Percentiles rank a stretch among this genome's conserved stretches.
phyloP scores from a whole-genome alignment of 2,329 filamentous ascomycete genomes.

The Clarireedia monteithiana region DNA sequence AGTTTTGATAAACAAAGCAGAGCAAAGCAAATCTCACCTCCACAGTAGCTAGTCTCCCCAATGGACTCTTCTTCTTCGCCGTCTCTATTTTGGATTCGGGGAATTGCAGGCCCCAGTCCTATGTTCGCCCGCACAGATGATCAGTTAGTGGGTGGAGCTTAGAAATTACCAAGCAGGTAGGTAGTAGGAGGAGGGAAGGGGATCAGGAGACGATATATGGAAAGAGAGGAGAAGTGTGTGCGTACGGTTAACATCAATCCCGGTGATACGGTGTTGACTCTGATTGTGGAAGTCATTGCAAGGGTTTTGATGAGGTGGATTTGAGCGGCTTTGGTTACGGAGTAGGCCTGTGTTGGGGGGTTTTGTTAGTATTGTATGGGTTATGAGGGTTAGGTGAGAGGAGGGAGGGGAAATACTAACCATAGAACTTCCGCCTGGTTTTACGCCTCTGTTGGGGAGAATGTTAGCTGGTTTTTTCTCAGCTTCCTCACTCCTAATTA shows the following conservation, averaged over 20 bases:
- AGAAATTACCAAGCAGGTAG: not conserved
- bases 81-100: constrained; percentile 16
- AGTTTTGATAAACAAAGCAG: too few species aligned
- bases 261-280: constrained; percentile 47
- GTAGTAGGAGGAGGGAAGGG: too few species aligned
- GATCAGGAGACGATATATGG: rapidly evolving
- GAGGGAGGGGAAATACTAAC: constrained; percentile 26
- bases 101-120: constrained; percentile 24
- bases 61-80: constrained; percentile 13
- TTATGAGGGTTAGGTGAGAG: too few species aligned
- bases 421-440: constrained; percentile 52
- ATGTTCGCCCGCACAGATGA: not conserved
- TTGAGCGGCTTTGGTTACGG: constrained; percentile 69
- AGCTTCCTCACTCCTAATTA: not conserved
- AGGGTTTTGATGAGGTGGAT: constrained; percentile 49
- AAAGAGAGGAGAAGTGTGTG: not conserved
- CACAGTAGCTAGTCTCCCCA: constrained; percentile 19
- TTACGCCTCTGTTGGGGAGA: constrained; percentile 32
- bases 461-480: not conserved
- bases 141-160: not conserved
- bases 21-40: constrained; percentile 14
- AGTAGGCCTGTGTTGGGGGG: constrained; percentile 51
- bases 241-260: constrained; percentile 3
- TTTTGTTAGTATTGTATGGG: not conserved
- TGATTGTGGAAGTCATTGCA: constrained; percentile 44